phyloP scores from a whole-genome alignment of 1,139 yeast species.

The Saccharomyces hybrid region DNA sequence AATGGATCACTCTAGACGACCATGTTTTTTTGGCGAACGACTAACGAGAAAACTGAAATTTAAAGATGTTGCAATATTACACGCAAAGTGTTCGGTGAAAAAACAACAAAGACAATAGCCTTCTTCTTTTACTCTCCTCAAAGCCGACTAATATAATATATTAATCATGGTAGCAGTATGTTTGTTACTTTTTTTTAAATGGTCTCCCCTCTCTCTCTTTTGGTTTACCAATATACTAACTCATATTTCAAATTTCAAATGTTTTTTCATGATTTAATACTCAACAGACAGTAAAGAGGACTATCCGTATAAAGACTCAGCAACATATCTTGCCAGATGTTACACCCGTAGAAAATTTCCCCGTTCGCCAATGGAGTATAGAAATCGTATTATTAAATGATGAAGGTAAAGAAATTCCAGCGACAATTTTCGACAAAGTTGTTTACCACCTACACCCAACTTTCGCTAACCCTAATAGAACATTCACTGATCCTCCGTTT shows the following conservation, averaged over 20 bases:
- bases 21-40: background rate
- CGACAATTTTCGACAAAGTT: conserved; percentile 82
- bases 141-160: background rate
- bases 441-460: conserved; percentile 94
- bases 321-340: conserved; percentile 78
- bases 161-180: conserved; percentile 9
- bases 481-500: conserved; percentile 77
- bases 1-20: background rate
- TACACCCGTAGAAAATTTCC: conserved; percentile 85
- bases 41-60: background rate
- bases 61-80: background rate
- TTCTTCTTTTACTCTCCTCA: background rate
- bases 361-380: conserved; percentile 93
- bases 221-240: conserved; percentile 2
- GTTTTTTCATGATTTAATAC: conserved; percentile 1
- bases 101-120: background rate
- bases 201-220: too few species aligned
- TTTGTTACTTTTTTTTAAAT: background rate
- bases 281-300: conserved; percentile 58
- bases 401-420: conserved; percentile 78
- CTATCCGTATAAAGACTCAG: conserved; percentile 78
- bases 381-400: conserved; percentile 68
- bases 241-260: background rate
- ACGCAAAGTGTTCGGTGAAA: background rate
- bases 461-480: conserved; percentile 78